phyloP scores from a whole-genome alignment of 1,284 basidiomycete genomes.

The Ustilago bromivora region DNA sequence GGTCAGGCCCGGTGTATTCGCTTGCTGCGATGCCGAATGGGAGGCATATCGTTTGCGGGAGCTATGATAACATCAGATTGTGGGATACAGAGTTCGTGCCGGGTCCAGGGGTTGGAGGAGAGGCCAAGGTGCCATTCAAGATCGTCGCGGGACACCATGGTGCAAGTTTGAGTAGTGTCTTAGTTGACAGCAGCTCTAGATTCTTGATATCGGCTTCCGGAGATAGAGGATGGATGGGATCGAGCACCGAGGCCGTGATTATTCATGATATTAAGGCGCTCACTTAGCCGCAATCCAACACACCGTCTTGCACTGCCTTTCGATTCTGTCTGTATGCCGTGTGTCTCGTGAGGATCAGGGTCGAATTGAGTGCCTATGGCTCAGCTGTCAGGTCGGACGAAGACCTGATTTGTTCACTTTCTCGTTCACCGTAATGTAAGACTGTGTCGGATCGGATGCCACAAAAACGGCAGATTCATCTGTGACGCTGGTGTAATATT shows the following conservation, averaged over 20 bases:
- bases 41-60: constrained; percentile 88
- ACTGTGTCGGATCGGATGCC: not conserved
- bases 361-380: too few species aligned
- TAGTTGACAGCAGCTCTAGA: constrained; percentile 84
- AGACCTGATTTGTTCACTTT: not conserved
- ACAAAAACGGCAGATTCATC: not conserved
- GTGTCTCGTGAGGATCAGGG: too few species aligned
- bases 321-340: not conserved
- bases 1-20: constrained; percentile 91
- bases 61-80: constrained; percentile 89
- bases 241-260: constrained; percentile 62
- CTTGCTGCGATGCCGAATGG: constrained; percentile 90
- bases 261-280: constrained; percentile 61
- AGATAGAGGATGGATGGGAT: constrained; percentile 85
- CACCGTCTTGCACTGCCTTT: not conserved
- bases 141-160: constrained; percentile 97
- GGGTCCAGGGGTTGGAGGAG: constrained; percentile 73
- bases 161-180: constrained; percentile 88
- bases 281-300: not conserved
- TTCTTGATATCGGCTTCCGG: constrained; percentile 93
- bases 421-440: not conserved
- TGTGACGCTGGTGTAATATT: not conserved
- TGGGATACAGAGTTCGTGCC: constrained; percentile 84
- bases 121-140: constrained; percentile 77
- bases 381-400: too few species aligned